Evolutionary conservation across 1,284 basidiomycete genomes (phyloP), one percentile per base, ranked within the genome.

Genomic region (Cutaneotrichosporon sp.): DNA sequence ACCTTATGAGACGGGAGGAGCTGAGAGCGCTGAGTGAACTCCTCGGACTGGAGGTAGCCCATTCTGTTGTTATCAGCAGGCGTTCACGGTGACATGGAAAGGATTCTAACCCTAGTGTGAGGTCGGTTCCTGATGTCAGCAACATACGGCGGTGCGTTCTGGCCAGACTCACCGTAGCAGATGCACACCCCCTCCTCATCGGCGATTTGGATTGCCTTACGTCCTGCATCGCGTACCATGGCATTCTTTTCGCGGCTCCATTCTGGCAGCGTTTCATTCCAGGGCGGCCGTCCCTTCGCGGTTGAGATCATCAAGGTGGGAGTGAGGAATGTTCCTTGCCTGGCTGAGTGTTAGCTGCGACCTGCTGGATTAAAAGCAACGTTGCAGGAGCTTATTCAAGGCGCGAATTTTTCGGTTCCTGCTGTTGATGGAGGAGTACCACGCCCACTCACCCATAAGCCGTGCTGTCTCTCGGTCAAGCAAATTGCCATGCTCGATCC

Each of bases 401-500:
- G n/a, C n/a, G n/a, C n/a, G n/a, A n/a, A n/a, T n/a, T n/a, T n/a
- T n/a, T n/a, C n/a, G n/a, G n/a, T n/a, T n/a, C n/a, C n/a, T n/a
- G n/a, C n/a, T n/a, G n/a, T n/a, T n/a, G n/a, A n/a, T n/a, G n/a
- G n/a, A n/a, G n/a, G n/a, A n/a, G n/a, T n/a, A n/a, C n/a, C n/a
- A n/a, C n/a, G n/a, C n/a, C 37, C 20, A 34, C 34, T 16, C 33
- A 46, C 44, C 44, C 25, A 46, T 16, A 6, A 46, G 32, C 32
- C 35, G 33, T 5, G 44, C 44, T 7, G 71, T 73, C 10, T 58
- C 55, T n/a, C 61, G 49, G 49, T 72, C 67, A 2, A 74, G 45
- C 3, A 74, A 53, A 48, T 74, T 72, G 3, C 79, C 79, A 49
- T 80, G 79, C 56, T 80, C 79, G 37, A 80, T 79, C 1, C 78